Evolutionary conservation across 129 eudicot species (phyloP).

Genomic region (Flaveria linearis): DNA sequence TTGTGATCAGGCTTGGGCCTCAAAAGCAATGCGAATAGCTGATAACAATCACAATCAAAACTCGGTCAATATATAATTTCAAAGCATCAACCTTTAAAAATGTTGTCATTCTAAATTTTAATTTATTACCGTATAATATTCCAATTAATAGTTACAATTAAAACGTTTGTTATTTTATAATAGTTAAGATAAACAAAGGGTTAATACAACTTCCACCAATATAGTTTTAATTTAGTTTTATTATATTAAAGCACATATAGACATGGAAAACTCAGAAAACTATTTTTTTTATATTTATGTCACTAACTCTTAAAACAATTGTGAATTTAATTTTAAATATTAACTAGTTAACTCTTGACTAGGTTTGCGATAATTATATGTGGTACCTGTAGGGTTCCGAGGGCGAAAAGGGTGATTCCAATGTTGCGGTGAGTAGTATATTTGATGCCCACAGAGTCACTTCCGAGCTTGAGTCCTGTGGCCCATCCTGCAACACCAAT

Average conservation of each 20-base stretch:
- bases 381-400: conserved; percentile 80
- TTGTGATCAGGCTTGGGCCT: conserved; percentile 93
- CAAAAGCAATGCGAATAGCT: conserved; percentile 76
- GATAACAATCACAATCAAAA: conserved; percentile 1
- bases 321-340: no score
- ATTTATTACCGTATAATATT: no score
- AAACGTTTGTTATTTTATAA: no score
- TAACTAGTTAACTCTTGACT: neutral
- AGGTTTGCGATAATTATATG: neutral
- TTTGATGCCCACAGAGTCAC: conserved; percentile 55
- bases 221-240: no score
- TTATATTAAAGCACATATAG: no score
- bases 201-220: no score
- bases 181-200: no score
- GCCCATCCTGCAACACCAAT: conserved; percentile 91
- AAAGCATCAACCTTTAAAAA: neutral
- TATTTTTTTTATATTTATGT: no score
- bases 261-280: neutral
- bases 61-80: neutral
- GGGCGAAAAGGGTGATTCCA: conserved; percentile 69
- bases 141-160: no score
- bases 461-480: conserved; percentile 83
- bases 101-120: no score
- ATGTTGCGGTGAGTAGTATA: conserved; percentile 60
- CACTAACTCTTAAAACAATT: no score